Evolutionary conservation across 2,329 filamentous ascomycete genomes (phyloP), one percentile per base, ranked within the genome.

Genomic region (Paecilomyces sp.): DNA sequence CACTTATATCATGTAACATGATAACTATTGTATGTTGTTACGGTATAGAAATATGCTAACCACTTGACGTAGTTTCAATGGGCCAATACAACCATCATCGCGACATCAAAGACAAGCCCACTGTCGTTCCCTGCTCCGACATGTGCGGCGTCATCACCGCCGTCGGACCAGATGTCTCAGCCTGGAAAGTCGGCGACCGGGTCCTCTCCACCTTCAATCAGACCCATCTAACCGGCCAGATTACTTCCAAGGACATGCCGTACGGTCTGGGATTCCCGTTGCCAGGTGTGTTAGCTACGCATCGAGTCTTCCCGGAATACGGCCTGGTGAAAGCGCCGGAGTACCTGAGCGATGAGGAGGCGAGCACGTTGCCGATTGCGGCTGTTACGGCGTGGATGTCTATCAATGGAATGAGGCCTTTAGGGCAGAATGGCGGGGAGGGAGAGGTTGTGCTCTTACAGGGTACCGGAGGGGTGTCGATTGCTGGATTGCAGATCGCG

Each of bases 81-180:
- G 88, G 88, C 31, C 77, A 84, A 12, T 90, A 89, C 75, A 85
- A 79, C 68, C 86, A 90, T 72, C 85, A 89, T 75, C 80, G 81
- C 65, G 79, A 80, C 3, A 74, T 85, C 54, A 73, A 70, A 41
- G 67, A 75, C 60, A 62, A 71, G 57, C 57, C 73, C 57, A 61
- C 78, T 58, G 66, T 89, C 12, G 84, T 90, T 1, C 86, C 87
- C 1, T 87, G 85, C 71, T 88, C 86, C 24, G 88, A 91, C 72
- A 88, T 88, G 80, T 88, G 86, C 73, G 88, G 88, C 53, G 79
- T 79, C 8, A 77, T 90, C 54, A 75, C 83, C 1, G 71, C 79
- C 13, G 66, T 82, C 31, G 82, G 83, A 34, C 69, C 77, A 18
- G 76, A 74, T n/a, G 74, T 77, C 9, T 69, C 72, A 2, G 74